These are phyloP conservation scores for Raphanus hybrid DNA, from an alignment of 441 rosid species.

Conservation along the genomic window DNA sequence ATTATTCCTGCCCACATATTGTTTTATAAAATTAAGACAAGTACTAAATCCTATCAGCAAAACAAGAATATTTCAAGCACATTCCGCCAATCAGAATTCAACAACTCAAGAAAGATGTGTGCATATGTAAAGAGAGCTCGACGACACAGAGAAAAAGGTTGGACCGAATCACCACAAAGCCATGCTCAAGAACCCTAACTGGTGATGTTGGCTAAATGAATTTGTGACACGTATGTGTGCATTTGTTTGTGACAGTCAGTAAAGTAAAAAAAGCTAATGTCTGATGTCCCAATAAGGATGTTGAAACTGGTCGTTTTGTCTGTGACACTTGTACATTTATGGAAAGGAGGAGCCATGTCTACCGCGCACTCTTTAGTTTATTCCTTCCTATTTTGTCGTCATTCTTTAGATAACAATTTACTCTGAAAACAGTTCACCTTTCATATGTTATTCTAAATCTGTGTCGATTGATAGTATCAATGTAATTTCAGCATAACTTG, in stretches of 20 bases:
- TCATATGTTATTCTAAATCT: background rate
- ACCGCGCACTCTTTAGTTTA: constrained; percentile 7
- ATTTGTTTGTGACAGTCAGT: constrained; percentile 20
- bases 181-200: constrained; percentile 34
- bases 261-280: constrained; percentile 18
- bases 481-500: background rate
- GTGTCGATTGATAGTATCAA: background rate
- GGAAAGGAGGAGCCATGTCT: constrained; percentile 22
- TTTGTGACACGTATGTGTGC: constrained; percentile 25
- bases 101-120: constrained; percentile 5
- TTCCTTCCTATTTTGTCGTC: background rate
- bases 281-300: constrained; percentile 21
- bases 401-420: background rate
- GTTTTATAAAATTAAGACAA: background rate
- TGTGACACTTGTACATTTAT: constrained; percentile 34
- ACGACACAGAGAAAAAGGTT: background rate
- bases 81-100: constrained; percentile 3
- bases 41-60: constrained; percentile 15
- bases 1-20: background rate
- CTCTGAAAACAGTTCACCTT: background rate
- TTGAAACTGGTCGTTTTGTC: constrained; percentile 35
- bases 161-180: constrained; percentile 17
- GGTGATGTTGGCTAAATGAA: constrained; percentile 20
- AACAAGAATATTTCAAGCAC: constrained; percentile 14
- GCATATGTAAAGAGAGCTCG: constrained; percentile 7